A percentile compares a stretch with the other conserved stretches of the same genome.
phyloP scores from a whole-genome alignment of 805 yeast genomes.

The Yamadazyma tumulicola region DNA sequence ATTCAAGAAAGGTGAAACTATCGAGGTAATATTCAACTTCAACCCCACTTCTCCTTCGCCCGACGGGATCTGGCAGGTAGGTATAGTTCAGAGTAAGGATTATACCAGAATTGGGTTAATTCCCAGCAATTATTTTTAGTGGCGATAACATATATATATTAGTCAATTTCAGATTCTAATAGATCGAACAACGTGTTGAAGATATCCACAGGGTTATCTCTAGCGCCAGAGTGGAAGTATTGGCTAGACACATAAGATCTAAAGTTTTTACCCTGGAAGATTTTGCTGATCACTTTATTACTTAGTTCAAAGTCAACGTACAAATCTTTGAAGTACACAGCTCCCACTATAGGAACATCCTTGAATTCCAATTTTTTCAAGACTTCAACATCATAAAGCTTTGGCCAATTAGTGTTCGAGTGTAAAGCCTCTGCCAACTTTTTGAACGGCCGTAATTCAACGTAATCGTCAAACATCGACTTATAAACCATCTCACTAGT shows the following conservation, averaged over 20 bases:
- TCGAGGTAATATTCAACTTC: slow-evolving; percentile 32
- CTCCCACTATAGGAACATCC: slow-evolving; percentile 46
- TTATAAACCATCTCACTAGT: slow-evolving; percentile 57
- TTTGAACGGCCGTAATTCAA: slow-evolving; percentile 38
- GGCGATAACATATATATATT: slow-evolving; percentile 4
- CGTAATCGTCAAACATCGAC: slow-evolving; percentile 48
- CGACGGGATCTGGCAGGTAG: slow-evolving; percentile 32
- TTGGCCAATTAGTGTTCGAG: slow-evolving; percentile 30
- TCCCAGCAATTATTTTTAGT: slow-evolving; percentile 26
- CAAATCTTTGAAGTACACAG: slow-evolving; percentile 47
- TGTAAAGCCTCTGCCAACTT: slow-evolving; percentile 39
- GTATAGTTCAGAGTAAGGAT: slow-evolving; percentile 15
- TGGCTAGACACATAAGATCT: slow-evolving; percentile 45
- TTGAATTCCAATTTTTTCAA: slow-evolving; percentile 29
- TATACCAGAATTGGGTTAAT: slow-evolving; percentile 32
- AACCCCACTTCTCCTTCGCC: slow-evolving; percentile 21
- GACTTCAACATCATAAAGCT: slow-evolving; percentile 30
- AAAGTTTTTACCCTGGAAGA: slow-evolving; percentile 29
- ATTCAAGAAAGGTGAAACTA: slow-evolving; percentile 28
- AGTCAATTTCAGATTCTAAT: slow-evolving; percentile 39
- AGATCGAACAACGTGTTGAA: slow-evolving; percentile 38
- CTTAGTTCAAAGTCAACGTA: slow-evolving; percentile 48
- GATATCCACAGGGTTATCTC: slow-evolving; percentile 38
- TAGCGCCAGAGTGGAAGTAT: slow-evolving; percentile 49
- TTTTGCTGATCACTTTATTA: slow-evolving; percentile 29